These are phyloP conservation scores for Xylariaceae sp. DNA, from an alignment of 2,329 filamentous ascomycete genomes.

Conservation along the genomic window DNA sequence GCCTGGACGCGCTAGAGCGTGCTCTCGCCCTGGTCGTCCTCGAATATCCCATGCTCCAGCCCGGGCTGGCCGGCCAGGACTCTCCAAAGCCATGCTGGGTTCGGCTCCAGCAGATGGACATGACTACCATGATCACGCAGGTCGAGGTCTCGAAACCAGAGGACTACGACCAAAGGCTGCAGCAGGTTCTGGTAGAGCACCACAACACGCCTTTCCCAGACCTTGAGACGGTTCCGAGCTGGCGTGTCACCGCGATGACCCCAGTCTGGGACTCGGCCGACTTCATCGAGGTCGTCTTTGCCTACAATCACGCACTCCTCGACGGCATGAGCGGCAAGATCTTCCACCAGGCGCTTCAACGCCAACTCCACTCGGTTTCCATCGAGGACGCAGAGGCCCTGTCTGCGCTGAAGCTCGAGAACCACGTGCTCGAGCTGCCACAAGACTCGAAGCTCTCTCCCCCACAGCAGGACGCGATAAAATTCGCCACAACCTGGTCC, in stretches of 20 bases:
- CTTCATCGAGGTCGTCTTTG: conserved; percentile 10
- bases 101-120: background rate
- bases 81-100: background rate
- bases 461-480: conserved; percentile 18
- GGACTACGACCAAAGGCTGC: background rate
- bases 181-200: background rate
- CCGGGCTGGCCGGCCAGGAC: background rate
- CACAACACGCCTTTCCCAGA: conserved; percentile 4
- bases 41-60: background rate
- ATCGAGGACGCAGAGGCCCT: conserved; percentile 8
- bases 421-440: conserved; percentile 17
- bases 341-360: conserved; percentile 15
- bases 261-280: conserved; percentile 1
- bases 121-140: background rate
- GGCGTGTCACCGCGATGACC: conserved; percentile 11
- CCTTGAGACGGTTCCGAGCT: conserved; percentile 8
- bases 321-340: conserved; percentile 15
- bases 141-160: background rate
- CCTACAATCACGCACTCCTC: conserved; percentile 14
- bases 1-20: background rate
- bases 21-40: background rate
- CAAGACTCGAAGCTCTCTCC: background rate
- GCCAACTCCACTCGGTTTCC: conserved; percentile 19
- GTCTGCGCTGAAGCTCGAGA: conserved; percentile 18
- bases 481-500: conserved; percentile 7